Evolutionary conservation across 495 filamentous ascomycete genomes (phyloP), one percentile per base, ranked within the genome.

Genomic region (Platismatia glauca): DNA sequence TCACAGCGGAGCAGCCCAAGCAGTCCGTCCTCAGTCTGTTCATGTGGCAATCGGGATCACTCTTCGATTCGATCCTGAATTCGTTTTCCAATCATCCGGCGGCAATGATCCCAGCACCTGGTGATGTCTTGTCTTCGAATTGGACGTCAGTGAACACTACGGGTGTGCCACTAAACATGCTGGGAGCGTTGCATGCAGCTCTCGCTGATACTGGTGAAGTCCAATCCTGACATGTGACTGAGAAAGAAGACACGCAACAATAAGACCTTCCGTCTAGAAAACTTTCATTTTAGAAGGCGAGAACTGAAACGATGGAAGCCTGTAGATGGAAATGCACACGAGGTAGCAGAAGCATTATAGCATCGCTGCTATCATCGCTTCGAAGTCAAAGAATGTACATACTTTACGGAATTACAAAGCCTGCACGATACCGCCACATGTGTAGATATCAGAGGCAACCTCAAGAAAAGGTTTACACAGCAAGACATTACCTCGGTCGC

Each of bases 11-110:
- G 31, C 27, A 50, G 34, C 58, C 58, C 20, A 46, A 16, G 15
- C 27, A 60, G 29, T 31, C 39, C 8, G 58, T 46, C 9, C 29
- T 60, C 20, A 60, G 58, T 46, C 44, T 60, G 3, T 60, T 44
- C 22, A 60, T 52, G 58, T 60, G 58, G 58, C 33, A 33, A 38
- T 60, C 58, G 9, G 58, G 58, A 12, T 60, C 58, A 22, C 27
- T 34, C 1, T 60, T 60, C 35, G 58, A 60, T 43, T 6, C 8
- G 24, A 39, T 48, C 11, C 20, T 60, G 8, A 52, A 60, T n/a
- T 60, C 58, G 3, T 33, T 60, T 12, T 46, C 58, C 6, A 60
- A 60, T 11, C 1, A 13, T n/a, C 58, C 43, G 22, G 58, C 27
- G 11, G 43, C 20, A 1, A 52, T 60, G 9, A 60, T 52, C 20